A percentile compares a stretch with the other conserved stretches of the same genome.
These are phyloP conservation scores for Euclidium syriacum DNA, from an alignment of 345 rosid species.

Conservation along the genomic window DNA sequence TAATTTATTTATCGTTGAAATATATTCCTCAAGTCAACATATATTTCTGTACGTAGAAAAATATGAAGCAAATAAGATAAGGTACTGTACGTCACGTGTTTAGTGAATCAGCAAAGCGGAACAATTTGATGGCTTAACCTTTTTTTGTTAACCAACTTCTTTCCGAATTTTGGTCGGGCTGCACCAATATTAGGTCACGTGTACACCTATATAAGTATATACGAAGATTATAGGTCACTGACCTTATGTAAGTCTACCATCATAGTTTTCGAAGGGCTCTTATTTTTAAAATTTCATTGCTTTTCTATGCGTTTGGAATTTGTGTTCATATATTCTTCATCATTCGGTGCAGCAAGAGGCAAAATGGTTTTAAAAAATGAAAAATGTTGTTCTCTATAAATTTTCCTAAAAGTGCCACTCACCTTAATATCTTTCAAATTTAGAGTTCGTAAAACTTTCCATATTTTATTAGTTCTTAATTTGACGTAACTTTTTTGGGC, in stretches of 20 bases:
- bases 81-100: background rate
- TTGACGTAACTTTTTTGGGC: too few species aligned
- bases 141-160: conserved; percentile 50
- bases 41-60: background rate
- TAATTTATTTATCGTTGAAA: conserved; percentile 21
- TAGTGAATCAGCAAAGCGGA: conserved; percentile 6
- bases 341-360: too few species aligned
- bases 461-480: too few species aligned
- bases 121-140: conserved; percentile 61
- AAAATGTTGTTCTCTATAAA: too few species aligned
- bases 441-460: too few species aligned
- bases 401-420: too few species aligned
- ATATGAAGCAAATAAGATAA: conserved; percentile 20
- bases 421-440: too few species aligned
- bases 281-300: background rate
- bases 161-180: conserved; percentile 15
- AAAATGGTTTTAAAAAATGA: too few species aligned
- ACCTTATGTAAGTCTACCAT: background rate
- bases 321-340: background rate
- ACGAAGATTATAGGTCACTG: conserved; percentile 34
- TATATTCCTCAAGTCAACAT: conserved; percentile 18
- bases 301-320: background rate
- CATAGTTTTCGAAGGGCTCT: background rate
- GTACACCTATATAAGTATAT: conserved; percentile 12
- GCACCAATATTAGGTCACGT: conserved; percentile 31